Conservation (phyloP, 371 early-diverging fungal species). For the Coemansia sp. region DNA sequence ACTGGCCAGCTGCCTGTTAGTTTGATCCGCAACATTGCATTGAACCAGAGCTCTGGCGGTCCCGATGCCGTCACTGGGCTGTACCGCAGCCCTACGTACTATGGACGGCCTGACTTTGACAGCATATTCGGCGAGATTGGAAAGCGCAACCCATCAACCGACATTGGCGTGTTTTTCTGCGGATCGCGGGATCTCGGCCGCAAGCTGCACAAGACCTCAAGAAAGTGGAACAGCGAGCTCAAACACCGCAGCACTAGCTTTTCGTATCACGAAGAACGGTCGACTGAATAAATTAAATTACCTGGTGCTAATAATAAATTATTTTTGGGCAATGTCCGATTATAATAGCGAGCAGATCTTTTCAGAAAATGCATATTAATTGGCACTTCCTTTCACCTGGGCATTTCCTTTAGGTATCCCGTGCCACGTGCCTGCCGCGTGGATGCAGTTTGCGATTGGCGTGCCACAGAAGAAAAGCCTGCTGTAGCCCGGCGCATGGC, state of each 20-base stretch:
- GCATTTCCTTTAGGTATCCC: neutral
- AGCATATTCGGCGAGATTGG: constrained; percentile 57
- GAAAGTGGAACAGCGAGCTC: constrained; percentile 26
- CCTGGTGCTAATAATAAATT: neutral
- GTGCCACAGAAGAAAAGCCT: neutral
- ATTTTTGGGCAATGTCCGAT: too few relatives aligned
- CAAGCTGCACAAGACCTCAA: constrained; percentile 12
- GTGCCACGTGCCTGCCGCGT: neutral
- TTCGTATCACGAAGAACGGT: constrained; percentile 43
- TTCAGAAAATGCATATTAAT: neutral
- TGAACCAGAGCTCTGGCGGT: constrained; percentile 54
- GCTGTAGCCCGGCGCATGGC: neutral
- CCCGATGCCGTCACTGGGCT: constrained; percentile 61
- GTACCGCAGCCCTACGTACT: constrained; percentile 59
- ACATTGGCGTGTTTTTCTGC: constrained; percentile 69
- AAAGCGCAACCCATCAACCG: constrained; percentile 53
- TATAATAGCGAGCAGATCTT: neutral
- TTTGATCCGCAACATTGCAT: constrained; percentile 56
- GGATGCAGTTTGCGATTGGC: too few relatives aligned
- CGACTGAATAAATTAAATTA: neutral
- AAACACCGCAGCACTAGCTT: constrained; percentile 32
- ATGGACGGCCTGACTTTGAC: constrained; percentile 64
- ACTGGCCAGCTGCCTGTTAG: constrained; percentile 60
- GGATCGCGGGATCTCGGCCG: constrained; percentile 57
- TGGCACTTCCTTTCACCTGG: neutral